Evolutionary conservation across 805 yeast genomes (phyloP), one percentile per base, ranked within the genome.

Genomic region (Saturnispora diversa): DNA sequence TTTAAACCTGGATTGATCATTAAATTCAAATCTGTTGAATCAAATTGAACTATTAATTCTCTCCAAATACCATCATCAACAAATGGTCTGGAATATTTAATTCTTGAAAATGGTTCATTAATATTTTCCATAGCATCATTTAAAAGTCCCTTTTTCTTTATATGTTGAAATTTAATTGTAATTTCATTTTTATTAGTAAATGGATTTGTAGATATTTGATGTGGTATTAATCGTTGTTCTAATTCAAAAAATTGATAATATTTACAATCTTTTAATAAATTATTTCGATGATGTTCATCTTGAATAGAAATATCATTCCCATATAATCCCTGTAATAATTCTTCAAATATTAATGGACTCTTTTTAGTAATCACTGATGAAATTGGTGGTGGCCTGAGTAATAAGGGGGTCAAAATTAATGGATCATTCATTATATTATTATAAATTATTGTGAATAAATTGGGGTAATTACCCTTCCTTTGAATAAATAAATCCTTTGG

Each of bases 381-480:
- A 43, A 75, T 71, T 1, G 92, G 85, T 3, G 95, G 94, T 1
- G 96, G 96, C 28, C 95, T 62, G 3, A 82, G 59, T 9, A 42
- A 36, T 49, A 79, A 58, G 27, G 70, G 65, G 38, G 61, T 63
- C 9, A 65, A 48, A 1, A 53, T 41, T 12, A 50, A 49, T 9
- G 77, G 71, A 44, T 77, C 79, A 3, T 64, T 55, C 44, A 75
- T 64, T 16, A 78, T 55, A 1, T 76, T 63, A 25, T 74, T 72
- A 50, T 68, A 70, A 2, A 82, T 72, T 27, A 85, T 63, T 9
- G 81, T 70, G 61, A 87, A 84, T 58, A 69, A 86, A 58, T 87
- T 87, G 9, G 90, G 94, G 34, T 63, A 56, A 54, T 88, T 86
- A 0, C 95, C 95, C 3, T 75, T 68, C 8, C 22, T 34, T 3